Evolutionary conservation across 2,329 filamentous ascomycete species (phyloP).

Genomic region (Calonectria hongkongensis): DNA sequence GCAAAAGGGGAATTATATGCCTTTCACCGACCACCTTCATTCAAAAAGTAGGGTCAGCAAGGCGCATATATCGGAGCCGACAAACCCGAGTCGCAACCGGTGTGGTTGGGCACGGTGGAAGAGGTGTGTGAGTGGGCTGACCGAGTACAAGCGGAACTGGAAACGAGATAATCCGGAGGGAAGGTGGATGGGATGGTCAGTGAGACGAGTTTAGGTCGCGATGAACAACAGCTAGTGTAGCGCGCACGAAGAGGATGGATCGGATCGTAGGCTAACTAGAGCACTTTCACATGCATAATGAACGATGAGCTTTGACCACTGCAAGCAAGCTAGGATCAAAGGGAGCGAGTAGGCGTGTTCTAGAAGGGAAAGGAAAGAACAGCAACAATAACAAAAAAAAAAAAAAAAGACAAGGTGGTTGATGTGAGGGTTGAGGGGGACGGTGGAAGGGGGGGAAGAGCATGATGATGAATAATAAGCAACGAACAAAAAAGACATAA

Average conservation of each 20-base stretch:
- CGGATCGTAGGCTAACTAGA: background rate
- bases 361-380: background rate
- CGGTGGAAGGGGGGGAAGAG: background rate
- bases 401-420: background rate
- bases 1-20: conserved; percentile 27
- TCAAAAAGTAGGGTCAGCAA: conserved; percentile 7
- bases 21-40: background rate
- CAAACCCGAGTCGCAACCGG: background rate
- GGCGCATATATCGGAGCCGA: background rate
- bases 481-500: background rate
- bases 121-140: background rate
- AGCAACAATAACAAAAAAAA: too few species aligned
- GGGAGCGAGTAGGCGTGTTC: background rate
- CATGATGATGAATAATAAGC: background rate
- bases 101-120: conserved; percentile 7
- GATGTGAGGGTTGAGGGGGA: background rate
- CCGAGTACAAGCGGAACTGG: conserved; percentile 3
- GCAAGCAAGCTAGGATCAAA: background rate
- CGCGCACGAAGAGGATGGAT: background rate
- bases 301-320: conserved; percentile 4
- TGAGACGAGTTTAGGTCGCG: background rate
- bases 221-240: conserved; percentile 9
- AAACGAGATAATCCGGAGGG: conserved; percentile 7
- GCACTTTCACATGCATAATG: conserved; percentile 18
- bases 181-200: too few species aligned